Percentiles rank a stretch among this genome's conserved stretches.
phyloP scores from a whole-genome alignment of 331 rosid species.

The Arachis monticola region DNA sequence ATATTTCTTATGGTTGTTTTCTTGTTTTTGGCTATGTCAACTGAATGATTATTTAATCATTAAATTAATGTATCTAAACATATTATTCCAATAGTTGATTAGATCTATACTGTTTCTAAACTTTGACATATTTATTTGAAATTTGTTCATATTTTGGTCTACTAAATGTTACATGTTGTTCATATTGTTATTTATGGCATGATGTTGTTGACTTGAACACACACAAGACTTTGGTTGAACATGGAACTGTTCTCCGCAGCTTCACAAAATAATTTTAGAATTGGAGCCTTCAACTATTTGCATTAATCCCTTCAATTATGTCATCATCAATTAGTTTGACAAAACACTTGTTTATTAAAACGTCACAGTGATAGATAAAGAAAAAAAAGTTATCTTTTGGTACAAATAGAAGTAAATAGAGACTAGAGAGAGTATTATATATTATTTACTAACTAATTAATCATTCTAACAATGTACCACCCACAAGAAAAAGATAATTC shows the following conservation, averaged over 20 bases:
- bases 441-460: not conserved
- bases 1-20: too few relatives aligned
- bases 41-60: too few relatives aligned
- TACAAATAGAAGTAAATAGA: too few relatives aligned
- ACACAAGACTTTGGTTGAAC: not conserved
- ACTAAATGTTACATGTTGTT: not conserved
- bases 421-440: too few relatives aligned
- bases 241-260: not conserved
- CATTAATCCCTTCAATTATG: too few relatives aligned
- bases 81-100: not conserved
- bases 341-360: not conserved
- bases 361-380: too few relatives aligned
- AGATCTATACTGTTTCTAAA: not conserved
- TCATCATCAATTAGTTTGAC: too few relatives aligned
- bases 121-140: not conserved
- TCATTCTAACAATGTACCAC: not conserved
- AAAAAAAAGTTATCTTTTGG: too few relatives aligned
- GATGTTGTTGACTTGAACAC: slow-evolving; percentile 43
- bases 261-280: slow-evolving; percentile 9
- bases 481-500: too few relatives aligned
- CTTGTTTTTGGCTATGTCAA: too few relatives aligned
- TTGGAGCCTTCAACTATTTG: slow-evolving; percentile 19
- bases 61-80: not conserved
- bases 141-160: not conserved
- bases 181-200: not conserved